phyloP scores from a whole-genome alignment of 192 early-diverging fungal species.

The Paraglomus occultum region DNA sequence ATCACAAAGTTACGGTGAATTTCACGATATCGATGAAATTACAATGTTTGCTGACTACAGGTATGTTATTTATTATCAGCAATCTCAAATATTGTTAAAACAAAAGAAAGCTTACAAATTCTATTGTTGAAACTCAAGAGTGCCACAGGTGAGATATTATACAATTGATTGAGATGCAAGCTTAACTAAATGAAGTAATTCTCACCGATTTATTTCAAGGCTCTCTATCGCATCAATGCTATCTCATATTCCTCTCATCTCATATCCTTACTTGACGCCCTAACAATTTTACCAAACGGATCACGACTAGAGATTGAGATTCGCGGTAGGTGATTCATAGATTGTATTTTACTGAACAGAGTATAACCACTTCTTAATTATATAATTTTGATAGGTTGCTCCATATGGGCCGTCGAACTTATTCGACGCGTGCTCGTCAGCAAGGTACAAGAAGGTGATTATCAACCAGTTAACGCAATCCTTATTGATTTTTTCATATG shows the following conservation, averaged over 20 bases:
- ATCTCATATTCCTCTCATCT: slow-evolving; percentile 67
- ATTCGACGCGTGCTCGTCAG: slow-evolving; percentile 44
- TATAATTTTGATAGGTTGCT: slow-evolving; percentile 44
- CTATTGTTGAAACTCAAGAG: background rate
- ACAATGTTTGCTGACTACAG: slow-evolving; percentile 94
- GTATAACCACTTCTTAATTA: background rate
- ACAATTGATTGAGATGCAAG: background rate
- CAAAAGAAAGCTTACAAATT: background rate
- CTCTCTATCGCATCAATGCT: slow-evolving; percentile 65
- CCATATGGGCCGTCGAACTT: slow-evolving; percentile 79
- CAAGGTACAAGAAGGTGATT: slow-evolving; percentile 25
- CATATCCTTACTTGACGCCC: slow-evolving; percentile 38
- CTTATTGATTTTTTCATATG: slow-evolving; percentile 88
- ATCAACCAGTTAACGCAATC: slow-evolving; percentile 64
- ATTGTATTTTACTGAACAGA: too few relatives aligned
- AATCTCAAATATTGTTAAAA: background rate
- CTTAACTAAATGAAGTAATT: background rate
- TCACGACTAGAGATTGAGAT: slow-evolving; percentile 75
- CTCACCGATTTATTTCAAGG: slow-evolving; percentile 68
- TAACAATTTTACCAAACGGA: slow-evolving; percentile 54
- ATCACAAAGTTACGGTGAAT: slow-evolving; percentile 54
- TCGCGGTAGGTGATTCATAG: slow-evolving; percentile 38
- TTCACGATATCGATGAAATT: slow-evolving; percentile 72
- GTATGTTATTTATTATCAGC: slow-evolving; percentile 16
- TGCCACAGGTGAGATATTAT: slow-evolving; percentile 9